Conservation (phyloP, 2,329 filamentous ascomycete genomes). For the Trichoderma arundinaceum region DNA sequence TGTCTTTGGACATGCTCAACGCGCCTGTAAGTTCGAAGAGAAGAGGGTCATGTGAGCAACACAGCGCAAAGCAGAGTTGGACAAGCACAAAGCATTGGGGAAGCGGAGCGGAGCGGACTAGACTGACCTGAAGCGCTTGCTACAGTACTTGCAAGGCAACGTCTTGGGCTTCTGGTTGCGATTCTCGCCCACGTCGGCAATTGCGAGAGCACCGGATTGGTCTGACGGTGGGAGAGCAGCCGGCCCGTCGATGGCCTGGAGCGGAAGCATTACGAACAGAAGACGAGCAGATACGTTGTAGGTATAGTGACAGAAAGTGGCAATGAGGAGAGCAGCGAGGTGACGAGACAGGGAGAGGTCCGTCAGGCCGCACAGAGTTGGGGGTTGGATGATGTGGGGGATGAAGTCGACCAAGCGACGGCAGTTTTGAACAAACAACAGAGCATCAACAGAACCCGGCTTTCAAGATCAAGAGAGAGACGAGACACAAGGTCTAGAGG, state of each 20-base stretch:
- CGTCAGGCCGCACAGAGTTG: slow-evolving; percentile 20
- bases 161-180: slow-evolving; percentile 66
- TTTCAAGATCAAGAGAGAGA: slow-evolving; percentile 3
- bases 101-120: slow-evolving; percentile 30
- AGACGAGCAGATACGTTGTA: slow-evolving; percentile 31
- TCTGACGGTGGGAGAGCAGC: slow-evolving; percentile 42
- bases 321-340: slow-evolving; percentile 7
- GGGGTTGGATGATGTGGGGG: slow-evolving; percentile 23
- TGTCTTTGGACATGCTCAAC: slow-evolving; percentile 69
- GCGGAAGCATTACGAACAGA: slow-evolving; percentile 55
- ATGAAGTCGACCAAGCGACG: slow-evolving; percentile 5
- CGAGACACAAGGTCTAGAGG: slow-evolving; percentile 15
- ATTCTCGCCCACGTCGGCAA: slow-evolving; percentile 56
- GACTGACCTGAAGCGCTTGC: slow-evolving; percentile 65
- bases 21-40: slow-evolving; percentile 50
- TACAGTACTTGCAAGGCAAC: slow-evolving; percentile 67
- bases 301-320: slow-evolving; percentile 14
- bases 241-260: slow-evolving; percentile 59
- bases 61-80: slow-evolving; percentile 21
- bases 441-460: slow-evolving; percentile 14
- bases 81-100: slow-evolving; percentile 2
- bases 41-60: slow-evolving; percentile 35
- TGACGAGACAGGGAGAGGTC: background rate
- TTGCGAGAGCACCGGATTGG: slow-evolving; percentile 36
- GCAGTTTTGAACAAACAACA: slow-evolving; percentile 16